Evolutionary conservation across 257 asterid genomes (phyloP).

Genomic region (Handroanthus guayacan): DNA sequence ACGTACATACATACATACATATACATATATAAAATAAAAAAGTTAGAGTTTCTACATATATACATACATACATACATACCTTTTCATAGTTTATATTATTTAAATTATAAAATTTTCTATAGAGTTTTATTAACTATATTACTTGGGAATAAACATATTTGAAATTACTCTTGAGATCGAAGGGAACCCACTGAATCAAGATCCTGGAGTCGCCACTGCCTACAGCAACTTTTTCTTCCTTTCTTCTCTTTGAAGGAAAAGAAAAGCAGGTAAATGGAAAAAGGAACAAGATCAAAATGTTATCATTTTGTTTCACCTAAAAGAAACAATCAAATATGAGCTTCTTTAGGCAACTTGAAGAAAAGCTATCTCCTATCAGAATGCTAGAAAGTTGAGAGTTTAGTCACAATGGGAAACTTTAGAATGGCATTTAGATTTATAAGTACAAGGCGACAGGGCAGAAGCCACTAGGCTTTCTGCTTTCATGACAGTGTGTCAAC

Average conservation of each 20-base stretch:
- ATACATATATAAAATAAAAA: too few relatives aligned
- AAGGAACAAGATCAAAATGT: background rate
- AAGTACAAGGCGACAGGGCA: constrained; percentile 23
- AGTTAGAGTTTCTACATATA: too few relatives aligned
- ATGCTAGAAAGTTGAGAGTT: constrained; percentile 34
- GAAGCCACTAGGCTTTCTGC: constrained; percentile 16
- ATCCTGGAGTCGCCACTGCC: too few relatives aligned
- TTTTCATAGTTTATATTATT: too few relatives aligned
- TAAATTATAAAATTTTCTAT: too few relatives aligned
- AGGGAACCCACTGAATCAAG: too few relatives aligned
- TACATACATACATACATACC: too few relatives aligned
- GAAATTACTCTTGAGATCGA: too few relatives aligned
- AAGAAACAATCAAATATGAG: constrained; percentile 40
- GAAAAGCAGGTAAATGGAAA: constrained; percentile 10
- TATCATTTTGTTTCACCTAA: constrained; percentile 29
- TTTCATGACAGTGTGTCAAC: constrained; percentile 17
- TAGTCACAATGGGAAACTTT: constrained; percentile 18
- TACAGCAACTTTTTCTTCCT: background rate
- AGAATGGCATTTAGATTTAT: background rate
- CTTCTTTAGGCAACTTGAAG: constrained; percentile 24
- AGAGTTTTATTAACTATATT: too few relatives aligned
- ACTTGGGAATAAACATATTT: too few relatives aligned
- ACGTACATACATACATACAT: too few relatives aligned
- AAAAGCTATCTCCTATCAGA: constrained; percentile 37
- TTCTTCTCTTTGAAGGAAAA: constrained; percentile 17